phyloP scores from a whole-genome alignment of 441 rosid species.

The Croton setiger region DNA sequence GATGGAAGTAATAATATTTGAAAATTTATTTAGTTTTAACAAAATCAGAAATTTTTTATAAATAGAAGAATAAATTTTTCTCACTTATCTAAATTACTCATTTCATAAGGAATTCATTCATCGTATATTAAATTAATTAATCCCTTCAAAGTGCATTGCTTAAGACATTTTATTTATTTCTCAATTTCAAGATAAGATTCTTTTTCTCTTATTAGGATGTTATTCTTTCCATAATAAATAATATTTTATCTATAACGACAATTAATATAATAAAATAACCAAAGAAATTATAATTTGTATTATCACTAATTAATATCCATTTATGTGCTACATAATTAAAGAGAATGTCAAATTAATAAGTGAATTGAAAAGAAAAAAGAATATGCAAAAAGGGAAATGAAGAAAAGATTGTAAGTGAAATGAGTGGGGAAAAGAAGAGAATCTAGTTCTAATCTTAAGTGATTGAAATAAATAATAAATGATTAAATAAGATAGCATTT shows the following conservation, averaged over 20 bases:
- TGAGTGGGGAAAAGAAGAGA: slow-evolving; percentile 18
- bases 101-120: background rate
- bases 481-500: slow-evolving; percentile 14
- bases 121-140: background rate
- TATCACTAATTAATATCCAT: no score
- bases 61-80: background rate
- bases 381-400: slow-evolving; percentile 15
- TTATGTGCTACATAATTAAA: background rate
- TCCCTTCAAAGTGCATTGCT: background rate
- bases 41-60: no score
- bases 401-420: background rate
- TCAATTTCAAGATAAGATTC: background rate
- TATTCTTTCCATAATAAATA: background rate
- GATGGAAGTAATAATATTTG: no score
- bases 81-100: background rate
- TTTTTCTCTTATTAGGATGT: background rate
- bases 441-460: slow-evolving; percentile 28
- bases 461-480: slow-evolving; percentile 9
- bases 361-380: background rate
- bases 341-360: slow-evolving; percentile 4
- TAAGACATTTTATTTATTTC: background rate
- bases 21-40: no score
- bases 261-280: no score
- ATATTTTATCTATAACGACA: background rate
- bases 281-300: no score